These are phyloP conservation scores for Bipolaris bicolor DNA, from an alignment of 2,329 filamentous ascomycete species.

Conservation along the genomic window DNA sequence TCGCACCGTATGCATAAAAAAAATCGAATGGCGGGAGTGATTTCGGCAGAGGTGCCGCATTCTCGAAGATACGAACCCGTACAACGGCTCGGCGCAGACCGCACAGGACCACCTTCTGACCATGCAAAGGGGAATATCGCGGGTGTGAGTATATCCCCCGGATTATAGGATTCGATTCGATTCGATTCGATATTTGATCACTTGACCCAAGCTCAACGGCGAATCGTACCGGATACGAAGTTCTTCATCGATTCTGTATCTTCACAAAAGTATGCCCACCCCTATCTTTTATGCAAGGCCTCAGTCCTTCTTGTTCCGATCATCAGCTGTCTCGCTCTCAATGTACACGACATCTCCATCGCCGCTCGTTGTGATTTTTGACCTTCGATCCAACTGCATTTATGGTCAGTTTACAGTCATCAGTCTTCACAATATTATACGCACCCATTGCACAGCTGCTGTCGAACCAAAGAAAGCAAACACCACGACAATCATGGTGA, in stretches of 20 bases:
- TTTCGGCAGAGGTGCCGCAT: background rate
- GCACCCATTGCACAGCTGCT: slow-evolving; percentile 31
- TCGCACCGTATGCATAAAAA: background rate
- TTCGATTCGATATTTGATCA: background rate
- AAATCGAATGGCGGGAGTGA: background rate
- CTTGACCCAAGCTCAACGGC: too few relatives aligned
- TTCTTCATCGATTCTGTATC: background rate
- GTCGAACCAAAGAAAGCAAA: slow-evolving; percentile 35
- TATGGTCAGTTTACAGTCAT: background rate
- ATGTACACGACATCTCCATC: background rate
- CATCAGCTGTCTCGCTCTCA: background rate
- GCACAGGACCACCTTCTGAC: background rate
- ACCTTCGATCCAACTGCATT: slow-evolving; percentile 6
- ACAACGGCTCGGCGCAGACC: background rate
- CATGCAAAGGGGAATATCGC: background rate
- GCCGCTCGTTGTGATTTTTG: background rate
- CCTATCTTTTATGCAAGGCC: background rate
- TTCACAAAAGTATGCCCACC: too few relatives aligned
- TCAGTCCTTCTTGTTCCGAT: background rate
- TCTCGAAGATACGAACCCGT: background rate
- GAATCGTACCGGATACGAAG: background rate
- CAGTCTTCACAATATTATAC: background rate
- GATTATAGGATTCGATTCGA: background rate
- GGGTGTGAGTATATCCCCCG: background rate
- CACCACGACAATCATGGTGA: slow-evolving; percentile 45